phyloP scores from a whole-genome alignment of 2,329 filamentous ascomycete genomes.

The Xylaria digitata region DNA sequence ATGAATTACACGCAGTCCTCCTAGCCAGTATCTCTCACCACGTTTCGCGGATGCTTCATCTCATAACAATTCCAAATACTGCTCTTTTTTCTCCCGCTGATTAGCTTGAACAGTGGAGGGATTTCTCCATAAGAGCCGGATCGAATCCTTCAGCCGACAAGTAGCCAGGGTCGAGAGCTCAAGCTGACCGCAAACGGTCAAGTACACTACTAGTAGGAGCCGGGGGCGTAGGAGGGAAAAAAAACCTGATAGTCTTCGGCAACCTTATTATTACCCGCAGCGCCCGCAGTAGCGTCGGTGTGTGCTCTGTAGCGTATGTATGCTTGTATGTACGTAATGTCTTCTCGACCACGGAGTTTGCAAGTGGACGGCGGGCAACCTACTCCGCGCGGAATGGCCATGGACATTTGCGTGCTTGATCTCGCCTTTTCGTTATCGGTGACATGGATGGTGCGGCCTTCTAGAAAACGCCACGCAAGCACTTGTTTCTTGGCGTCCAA shows the following conservation, averaged over 20 bases:
- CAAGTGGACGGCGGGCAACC: conserved; percentile 8
- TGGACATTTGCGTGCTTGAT: conserved; percentile 32
- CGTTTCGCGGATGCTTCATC: conserved; percentile 34
- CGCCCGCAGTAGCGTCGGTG: conserved; percentile 35
- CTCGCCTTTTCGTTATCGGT: conserved; percentile 35
- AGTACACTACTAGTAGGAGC: neutral
- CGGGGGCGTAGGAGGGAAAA: conserved; percentile 10
- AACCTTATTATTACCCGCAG: conserved; percentile 36
- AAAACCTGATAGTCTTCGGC: conserved; percentile 30
- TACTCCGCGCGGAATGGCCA: conserved; percentile 27
- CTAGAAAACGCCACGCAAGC: conserved; percentile 37
- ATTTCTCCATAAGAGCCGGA: conserved; percentile 30
- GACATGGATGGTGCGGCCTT: conserved; percentile 32
- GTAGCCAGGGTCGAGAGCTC: conserved; percentile 25
- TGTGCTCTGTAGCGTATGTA: conserved; percentile 11
- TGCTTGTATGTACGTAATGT: conserved; percentile 17
- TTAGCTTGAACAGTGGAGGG: conserved; percentile 29
- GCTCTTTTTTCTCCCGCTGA: conserved; percentile 3
- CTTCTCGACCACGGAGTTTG: conserved; percentile 17
- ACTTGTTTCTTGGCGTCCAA: conserved; percentile 29
- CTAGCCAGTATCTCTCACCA: conserved; percentile 32
- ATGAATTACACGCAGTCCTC: conserved; percentile 27
- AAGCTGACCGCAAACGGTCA: conserved; percentile 29
- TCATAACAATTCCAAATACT: conserved; percentile 38
- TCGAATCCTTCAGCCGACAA: conserved; percentile 37